A percentile compares a stretch with the other conserved stretches of the same genome.
Evolutionary conservation across 2,329 filamentous ascomycete species (phyloP).

Genomic region (Aspergillus pseudoglaucus): DNA sequence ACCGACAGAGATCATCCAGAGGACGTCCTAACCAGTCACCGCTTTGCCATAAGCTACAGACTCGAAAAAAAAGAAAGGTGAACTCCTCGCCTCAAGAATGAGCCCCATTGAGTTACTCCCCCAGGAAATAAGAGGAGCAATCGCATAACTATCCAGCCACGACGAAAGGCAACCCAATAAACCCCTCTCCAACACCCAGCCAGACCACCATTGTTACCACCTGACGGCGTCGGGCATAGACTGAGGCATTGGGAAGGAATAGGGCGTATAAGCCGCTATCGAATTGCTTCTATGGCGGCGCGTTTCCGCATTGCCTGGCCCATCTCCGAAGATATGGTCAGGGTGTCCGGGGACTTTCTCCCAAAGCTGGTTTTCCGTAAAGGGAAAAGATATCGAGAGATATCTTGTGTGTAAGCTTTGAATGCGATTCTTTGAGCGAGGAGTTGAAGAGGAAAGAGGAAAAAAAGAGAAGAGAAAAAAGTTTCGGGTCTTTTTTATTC

Average conservation of each 20-base stretch:
- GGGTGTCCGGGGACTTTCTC: slow-evolving; percentile 99
- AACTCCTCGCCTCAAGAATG: slow-evolving; percentile 99
- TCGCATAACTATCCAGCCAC: slow-evolving; percentile 96
- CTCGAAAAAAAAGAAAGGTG: slow-evolving; percentile 35
- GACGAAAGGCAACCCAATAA: slow-evolving; percentile 69
- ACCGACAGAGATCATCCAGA: slow-evolving; percentile 23
- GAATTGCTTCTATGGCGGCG: slow-evolving; percentile 98
- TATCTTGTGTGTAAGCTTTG: slow-evolving; percentile 90
- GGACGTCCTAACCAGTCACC: slow-evolving; percentile 20
- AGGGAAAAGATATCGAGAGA: slow-evolving; percentile 28
- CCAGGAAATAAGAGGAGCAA: slow-evolving; percentile 54
- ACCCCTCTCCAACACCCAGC: slow-evolving; percentile 30
- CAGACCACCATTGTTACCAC: slow-evolving; percentile 32
- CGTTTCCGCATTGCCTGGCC: slow-evolving; percentile 76
- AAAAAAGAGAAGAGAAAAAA: slow-evolving; percentile 30
- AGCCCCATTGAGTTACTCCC: slow-evolving; percentile 99
- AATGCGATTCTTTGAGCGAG: slow-evolving; percentile 99
- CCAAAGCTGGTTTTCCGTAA: slow-evolving; percentile 64
- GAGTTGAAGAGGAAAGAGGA: slow-evolving; percentile 55
- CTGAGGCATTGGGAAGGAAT: slow-evolving; percentile 32
- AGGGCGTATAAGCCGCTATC: slow-evolving; percentile 70
- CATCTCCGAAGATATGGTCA: slow-evolving; percentile 35
- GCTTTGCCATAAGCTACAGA: slow-evolving; percentile 53
- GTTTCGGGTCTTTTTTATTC: slow-evolving; percentile 11
- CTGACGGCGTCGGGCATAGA: slow-evolving; percentile 47